These are phyloP conservation scores for Xanthoparmelia taractica DNA, from an alignment of 495 filamentous ascomycete species.

Conservation along the genomic window DNA sequence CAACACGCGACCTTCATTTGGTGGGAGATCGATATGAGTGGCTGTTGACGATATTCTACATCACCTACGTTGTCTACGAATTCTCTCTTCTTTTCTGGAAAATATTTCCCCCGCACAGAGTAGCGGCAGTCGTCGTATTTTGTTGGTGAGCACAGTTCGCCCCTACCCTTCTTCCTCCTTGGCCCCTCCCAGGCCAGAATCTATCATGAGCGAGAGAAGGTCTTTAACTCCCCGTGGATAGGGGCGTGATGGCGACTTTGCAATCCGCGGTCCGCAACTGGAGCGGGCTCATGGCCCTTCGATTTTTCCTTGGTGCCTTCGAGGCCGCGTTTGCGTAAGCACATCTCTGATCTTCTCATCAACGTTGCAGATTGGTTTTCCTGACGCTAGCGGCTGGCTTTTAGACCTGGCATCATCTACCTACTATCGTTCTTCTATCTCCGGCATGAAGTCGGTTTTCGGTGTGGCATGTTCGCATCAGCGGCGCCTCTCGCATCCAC, in stretches of 20 bases:
- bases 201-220: neutral
- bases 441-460: constrained; percentile 52
- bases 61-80: constrained; percentile 37
- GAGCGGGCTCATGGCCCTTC: constrained; percentile 42
- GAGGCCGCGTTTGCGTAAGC: constrained; percentile 51
- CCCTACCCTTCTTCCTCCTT: neutral
- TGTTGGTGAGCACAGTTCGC: constrained; percentile 8
- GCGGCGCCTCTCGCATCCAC: constrained; percentile 58
- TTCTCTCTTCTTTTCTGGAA: constrained; percentile 16
- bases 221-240: constrained; percentile 12
- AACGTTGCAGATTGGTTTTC: neutral
- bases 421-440: constrained; percentile 61
- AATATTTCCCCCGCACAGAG: constrained; percentile 15
- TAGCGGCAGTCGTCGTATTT: constrained; percentile 17
- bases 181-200: neutral
- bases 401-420: constrained; percentile 45
- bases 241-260: constrained; percentile 37
- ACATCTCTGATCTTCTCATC: neutral
- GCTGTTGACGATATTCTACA: constrained; percentile 56
- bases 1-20: constrained; percentile 21
- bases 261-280: constrained; percentile 44
- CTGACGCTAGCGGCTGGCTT: neutral
- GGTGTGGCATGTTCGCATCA: constrained; percentile 53
- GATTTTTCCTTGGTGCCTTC: constrained; percentile 48
- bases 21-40: constrained; percentile 39